These are phyloP conservation scores for Leccinum subrobustum DNA, from an alignment of 1,284 basidiomycete genomes.

Conservation along the genomic window DNA sequence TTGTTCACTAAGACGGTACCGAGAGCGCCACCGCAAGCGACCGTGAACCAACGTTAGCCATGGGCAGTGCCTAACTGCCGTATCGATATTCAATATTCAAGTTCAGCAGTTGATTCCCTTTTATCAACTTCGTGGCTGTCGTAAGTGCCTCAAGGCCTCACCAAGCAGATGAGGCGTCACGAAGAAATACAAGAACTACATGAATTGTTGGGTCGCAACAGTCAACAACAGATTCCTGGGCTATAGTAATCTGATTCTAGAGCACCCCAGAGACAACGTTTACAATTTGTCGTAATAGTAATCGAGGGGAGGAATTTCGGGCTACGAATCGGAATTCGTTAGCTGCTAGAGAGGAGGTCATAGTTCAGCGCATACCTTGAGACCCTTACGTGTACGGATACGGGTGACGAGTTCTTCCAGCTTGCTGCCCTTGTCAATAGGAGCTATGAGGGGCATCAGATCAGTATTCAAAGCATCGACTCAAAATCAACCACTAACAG, in stretches of 20 bases:
- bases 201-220: constrained; percentile 17
- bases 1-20: constrained; percentile 13
- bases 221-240: constrained; percentile 16
- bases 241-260: constrained; percentile 10
- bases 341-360: constrained; percentile 4
- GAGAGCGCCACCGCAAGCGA: constrained; percentile 6
- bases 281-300: constrained; percentile 90
- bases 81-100: not conserved
- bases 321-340: constrained; percentile 40
- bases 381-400: constrained; percentile 92
- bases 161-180: not conserved
- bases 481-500: constrained; percentile 44
- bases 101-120: not conserved
- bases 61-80: not conserved
- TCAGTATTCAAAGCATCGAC: constrained; percentile 16
- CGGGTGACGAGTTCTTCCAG: constrained; percentile 80
- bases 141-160: not conserved
- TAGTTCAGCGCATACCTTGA: constrained; percentile 59
- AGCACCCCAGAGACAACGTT: constrained; percentile 6
- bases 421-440: constrained; percentile 87
- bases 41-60: not conserved
- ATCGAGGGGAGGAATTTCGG: constrained; percentile 84
- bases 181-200: constrained; percentile 8
- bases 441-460: constrained; percentile 38
- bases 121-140: not conserved